Base-by-base conservation (phyloP, 2,329 filamentous ascomycete species). In the Talaromyces sp. region DNA sequence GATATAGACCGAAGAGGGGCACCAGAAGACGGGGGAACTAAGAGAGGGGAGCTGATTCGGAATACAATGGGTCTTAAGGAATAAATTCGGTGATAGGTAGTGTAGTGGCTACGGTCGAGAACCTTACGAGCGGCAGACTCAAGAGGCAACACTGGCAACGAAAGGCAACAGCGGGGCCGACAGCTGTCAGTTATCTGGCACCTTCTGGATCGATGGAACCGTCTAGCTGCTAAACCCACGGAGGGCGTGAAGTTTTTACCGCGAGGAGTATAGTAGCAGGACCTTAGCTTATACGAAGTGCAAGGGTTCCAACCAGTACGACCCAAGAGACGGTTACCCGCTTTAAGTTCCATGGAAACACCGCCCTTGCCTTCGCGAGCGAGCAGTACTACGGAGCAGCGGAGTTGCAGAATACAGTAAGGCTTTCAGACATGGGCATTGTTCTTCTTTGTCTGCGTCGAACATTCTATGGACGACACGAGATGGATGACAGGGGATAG, bases 1-100 rank as follows among this genome's bases (percentile, higher is more conserved):
- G 54, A 45, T 56, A 56, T 56, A 56, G 54, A 43, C 50, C 37
- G 39, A 46, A 56, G 54, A 56, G 54, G 54, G 54, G 54, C 22
- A 35, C 40, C 40, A 22, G 22, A 25, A 19, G 36, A 53, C 13
- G 37, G 51, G 51, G 22, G 21, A 21, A 5, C n/a, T 25, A 11
- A 40, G 50, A 40, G n/a, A 46, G 28, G 33, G 19, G 28, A 36
- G 40, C 15, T 45, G 52, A 54, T 33, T 37, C 43, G 43, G 43
- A 46, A n/a, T 17, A 51, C 33, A 51, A 51, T n/a, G 48, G 48
- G 48, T 52, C 48, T 31, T 17, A 13, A 3, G 19, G 13, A 15
- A 33, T 9, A n/a, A n/a, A n/a, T n/a, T n/a, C n/a, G n/a, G n/a
- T n/a, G n/a, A n/a, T n/a, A n/a, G 8, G 22, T 21, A 25, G 3